Evolutionary conservation across 805 yeast genomes (phyloP).

Genomic region (Kuraishia molischiana): DNA sequence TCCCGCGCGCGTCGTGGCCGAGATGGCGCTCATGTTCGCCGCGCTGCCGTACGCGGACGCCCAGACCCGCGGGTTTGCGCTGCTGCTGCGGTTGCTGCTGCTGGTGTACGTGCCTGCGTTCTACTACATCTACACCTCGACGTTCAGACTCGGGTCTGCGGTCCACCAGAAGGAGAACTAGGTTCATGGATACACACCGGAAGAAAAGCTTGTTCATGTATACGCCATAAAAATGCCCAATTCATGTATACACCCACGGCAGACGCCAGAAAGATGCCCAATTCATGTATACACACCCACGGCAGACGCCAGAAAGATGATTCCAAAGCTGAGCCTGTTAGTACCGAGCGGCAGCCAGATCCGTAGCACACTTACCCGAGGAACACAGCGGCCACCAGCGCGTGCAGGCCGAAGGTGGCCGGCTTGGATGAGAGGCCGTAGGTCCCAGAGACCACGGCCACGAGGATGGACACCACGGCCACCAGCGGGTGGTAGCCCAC

Average conservation of each 20-base stretch:
- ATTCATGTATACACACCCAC: slow-evolving; percentile 20
- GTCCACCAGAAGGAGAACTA: slow-evolving; percentile 1
- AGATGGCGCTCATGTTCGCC: slow-evolving; percentile 13
- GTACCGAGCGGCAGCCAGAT: too few species aligned
- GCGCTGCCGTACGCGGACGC: slow-evolving; percentile 11
- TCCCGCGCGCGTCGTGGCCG: slow-evolving; percentile 12
- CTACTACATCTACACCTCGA: slow-evolving; percentile 14
- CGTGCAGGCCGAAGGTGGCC: too few species aligned
- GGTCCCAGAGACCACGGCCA: background rate
- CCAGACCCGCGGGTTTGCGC: slow-evolving; percentile 1
- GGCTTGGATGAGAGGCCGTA: too few species aligned
- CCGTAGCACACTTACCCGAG: slow-evolving; percentile 1
- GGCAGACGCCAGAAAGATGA: slow-evolving; percentile 16
- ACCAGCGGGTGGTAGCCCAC: background rate
- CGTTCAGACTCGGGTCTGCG: slow-evolving; percentile 4
- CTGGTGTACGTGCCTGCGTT: slow-evolving; percentile 11
- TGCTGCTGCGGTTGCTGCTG: slow-evolving; percentile 8
- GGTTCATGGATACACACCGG: background rate
- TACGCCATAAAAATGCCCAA: background rate
- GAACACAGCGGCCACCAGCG: background rate
- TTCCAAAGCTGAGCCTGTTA: slow-evolving; percentile 16
- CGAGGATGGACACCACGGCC: background rate
- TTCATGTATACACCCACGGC: too few species aligned
- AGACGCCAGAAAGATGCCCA: too few species aligned
- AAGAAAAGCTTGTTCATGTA: background rate